Evolutionary conservation across 2,329 filamentous ascomycete genomes (phyloP), one percentile per base, ranked within the genome.

Genomic region (Exophiala sideris): DNA sequence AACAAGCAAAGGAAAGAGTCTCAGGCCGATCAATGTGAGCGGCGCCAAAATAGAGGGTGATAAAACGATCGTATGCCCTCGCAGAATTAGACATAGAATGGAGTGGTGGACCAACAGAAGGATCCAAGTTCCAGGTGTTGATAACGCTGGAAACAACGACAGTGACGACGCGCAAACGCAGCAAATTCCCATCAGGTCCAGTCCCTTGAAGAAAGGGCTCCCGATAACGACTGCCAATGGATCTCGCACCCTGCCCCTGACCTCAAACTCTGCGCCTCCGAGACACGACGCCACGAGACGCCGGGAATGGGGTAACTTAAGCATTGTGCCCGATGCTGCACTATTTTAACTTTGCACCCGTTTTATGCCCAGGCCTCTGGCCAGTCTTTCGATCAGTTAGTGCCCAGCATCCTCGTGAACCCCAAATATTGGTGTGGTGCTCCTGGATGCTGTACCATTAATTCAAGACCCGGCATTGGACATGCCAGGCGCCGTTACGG

Each of bases 31-130:
- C 44, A 39, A n/a, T 18, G 29, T 16, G 48, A 50, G 39, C 32
- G 41, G 48, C 36, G 32, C 34, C 38, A 57, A 48, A 42, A 47
- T 33, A 52, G 54, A 57, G 54, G 20, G 36, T 18, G 48, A 48
- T 52, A 57, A 53, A 60, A 60, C 57, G 54, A 60, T 40, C 50
- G 54, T 48, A 48, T 57, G 54, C 57, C 48, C 50, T 52, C 47
- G 52, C 34, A 48, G 47, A 21, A 39, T 38, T 24, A 45, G 50
- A 50, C 48, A 51, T 34, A 34, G 45, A 45, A 48, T 36, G 41
- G 51, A 38, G 9, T 42, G 45, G 38, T 18, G 29, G 44, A 21
- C 14, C 44, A 53, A 53, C 33, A 52, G 34, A 46, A 39, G 3
- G 16, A 36, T 48, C 49, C 45, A 40, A 54, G 51, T 29, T n/a